These are phyloP conservation scores for Chaetomium sp. DNA, from an alignment of 2,329 filamentous ascomycete species.

Conservation along the genomic window DNA sequence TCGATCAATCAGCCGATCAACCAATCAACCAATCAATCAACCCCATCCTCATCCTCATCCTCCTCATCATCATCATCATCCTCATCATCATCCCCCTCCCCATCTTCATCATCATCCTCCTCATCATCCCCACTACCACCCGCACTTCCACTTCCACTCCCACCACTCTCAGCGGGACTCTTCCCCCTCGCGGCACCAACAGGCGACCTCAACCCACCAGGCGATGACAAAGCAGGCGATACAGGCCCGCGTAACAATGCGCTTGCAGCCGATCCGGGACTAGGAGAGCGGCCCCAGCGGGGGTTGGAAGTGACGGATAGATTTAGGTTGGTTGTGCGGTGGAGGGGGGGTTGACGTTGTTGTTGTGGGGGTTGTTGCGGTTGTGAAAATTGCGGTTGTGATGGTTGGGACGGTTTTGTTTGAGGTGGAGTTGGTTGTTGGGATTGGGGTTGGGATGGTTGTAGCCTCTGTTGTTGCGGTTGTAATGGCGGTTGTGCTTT, in stretches of 20 bases:
- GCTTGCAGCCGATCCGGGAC: background rate
- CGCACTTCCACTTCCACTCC: too few species aligned
- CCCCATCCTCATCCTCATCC: constrained; percentile 3
- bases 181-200: background rate
- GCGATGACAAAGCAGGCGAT: background rate
- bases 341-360: constrained; percentile 1
- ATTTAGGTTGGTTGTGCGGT: too few species aligned
- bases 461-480: background rate
- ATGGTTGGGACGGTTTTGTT: too few species aligned
- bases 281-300: constrained; percentile 33
- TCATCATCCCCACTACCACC: too few species aligned
- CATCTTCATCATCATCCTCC: background rate
- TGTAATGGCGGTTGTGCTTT: too few species aligned
- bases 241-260: constrained; percentile 10
- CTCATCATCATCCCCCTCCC: background rate
- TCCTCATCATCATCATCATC: constrained; percentile 16
- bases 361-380: constrained; percentile 8
- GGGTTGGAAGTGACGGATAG: constrained; percentile 31
- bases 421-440: too few species aligned
- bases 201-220: background rate
- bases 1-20: background rate
- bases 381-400: background rate
- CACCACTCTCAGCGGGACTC: background rate
- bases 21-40: background rate
- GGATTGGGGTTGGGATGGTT: background rate